Conservation (phyloP, 2,329 filamentous ascomycete species). For the Uncinocarpus reesii region DNA sequence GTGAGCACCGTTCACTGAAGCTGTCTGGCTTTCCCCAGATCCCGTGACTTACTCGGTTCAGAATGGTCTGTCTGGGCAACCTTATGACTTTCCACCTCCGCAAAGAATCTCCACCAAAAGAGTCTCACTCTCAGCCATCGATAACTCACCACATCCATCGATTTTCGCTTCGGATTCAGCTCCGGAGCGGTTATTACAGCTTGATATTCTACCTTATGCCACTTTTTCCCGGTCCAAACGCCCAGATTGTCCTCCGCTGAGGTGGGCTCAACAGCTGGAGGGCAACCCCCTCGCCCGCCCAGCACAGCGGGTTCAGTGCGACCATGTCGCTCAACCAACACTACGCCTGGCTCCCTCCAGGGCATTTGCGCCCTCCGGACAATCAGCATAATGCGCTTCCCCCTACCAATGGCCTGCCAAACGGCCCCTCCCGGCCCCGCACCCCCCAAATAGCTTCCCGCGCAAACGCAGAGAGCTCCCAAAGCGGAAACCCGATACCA, state of each 20-base stretch:
- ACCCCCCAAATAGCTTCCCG: conserved; percentile 38
- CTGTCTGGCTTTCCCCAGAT: conserved; percentile 16
- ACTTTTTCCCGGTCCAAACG: conserved; percentile 25
- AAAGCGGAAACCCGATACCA: conserved; percentile 40
- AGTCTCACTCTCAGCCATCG: conserved; percentile 28
- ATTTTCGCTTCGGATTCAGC: conserved; percentile 25
- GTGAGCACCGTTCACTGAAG: not conserved
- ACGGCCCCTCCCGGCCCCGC: conserved; percentile 35
- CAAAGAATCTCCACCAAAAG: conserved; percentile 33
- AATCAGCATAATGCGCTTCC: conserved; percentile 41
- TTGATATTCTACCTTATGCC: conserved; percentile 22
- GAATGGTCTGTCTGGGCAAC: conserved; percentile 22
- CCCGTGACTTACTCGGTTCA: conserved; percentile 16
- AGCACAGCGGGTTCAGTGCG: conserved; percentile 39
- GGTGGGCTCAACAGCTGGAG: conserved; percentile 34
- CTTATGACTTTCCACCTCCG: conserved; percentile 33
- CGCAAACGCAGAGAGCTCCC: conserved; percentile 37
- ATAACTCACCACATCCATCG: conserved; percentile 28
- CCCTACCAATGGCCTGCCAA: conserved; percentile 36
- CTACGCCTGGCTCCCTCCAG: conserved; percentile 57
- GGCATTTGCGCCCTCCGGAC: conserved; percentile 50
- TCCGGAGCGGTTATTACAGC: conserved; percentile 19
- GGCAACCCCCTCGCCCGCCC: conserved; percentile 36
- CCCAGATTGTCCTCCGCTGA: conserved; percentile 24
- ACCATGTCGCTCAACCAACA: conserved; percentile 57